phyloP scores from a whole-genome alignment of 2,329 filamentous ascomycete species.

The Cercospora zeina region DNA sequence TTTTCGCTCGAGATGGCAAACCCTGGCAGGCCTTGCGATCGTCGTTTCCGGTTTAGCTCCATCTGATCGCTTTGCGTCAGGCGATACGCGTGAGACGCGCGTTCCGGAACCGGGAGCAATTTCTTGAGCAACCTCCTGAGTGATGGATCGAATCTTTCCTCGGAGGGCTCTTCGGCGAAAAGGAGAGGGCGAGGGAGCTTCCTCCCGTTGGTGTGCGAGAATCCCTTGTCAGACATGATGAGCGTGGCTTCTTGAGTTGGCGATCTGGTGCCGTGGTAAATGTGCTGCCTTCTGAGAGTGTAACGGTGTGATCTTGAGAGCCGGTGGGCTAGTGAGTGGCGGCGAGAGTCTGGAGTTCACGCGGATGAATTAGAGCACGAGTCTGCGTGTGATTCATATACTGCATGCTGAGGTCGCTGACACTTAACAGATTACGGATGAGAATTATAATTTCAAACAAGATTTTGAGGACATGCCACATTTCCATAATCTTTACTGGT shows the following conservation, averaged over 20 bases:
- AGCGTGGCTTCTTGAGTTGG: background rate
- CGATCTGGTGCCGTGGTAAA: background rate
- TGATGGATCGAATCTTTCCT: background rate
- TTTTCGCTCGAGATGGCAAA: background rate
- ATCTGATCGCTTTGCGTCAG: slow-evolving; percentile 1
- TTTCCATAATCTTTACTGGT: background rate
- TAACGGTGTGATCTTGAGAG: background rate
- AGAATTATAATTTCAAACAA: background rate
- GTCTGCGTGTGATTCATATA: background rate
- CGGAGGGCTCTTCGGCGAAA: background rate
- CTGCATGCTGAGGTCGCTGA: background rate
- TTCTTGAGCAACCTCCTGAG: background rate
- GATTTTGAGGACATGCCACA: background rate
- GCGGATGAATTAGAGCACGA: background rate
- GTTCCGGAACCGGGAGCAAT: background rate
- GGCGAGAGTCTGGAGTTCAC: background rate
- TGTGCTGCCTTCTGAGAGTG: background rate
- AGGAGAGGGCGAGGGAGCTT: slow-evolving; percentile 1
- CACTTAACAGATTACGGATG: background rate
- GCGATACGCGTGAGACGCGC: background rate
- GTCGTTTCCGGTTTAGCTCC: background rate
- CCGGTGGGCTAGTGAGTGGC: background rate
- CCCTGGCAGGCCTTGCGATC: slow-evolving; percentile 2
- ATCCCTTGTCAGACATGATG: background rate
- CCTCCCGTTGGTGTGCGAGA: background rate